A percentile compares a stretch with the other conserved stretches of the same genome.
Conservation (phyloP, 1,284 basidiomycete genomes). For the Cryptococcus sp. region DNA sequence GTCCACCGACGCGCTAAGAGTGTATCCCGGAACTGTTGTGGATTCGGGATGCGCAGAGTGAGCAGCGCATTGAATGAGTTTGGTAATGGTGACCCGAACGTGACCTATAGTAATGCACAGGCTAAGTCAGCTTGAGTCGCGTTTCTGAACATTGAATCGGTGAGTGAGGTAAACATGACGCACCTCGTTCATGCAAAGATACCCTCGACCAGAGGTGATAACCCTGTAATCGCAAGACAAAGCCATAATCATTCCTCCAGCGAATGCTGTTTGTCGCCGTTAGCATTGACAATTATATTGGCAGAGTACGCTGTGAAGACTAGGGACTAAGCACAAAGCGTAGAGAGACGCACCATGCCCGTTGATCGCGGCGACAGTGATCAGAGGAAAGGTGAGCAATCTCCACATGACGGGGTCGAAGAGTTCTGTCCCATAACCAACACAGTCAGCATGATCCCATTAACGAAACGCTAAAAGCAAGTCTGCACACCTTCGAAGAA, state of each 20-base stretch:
- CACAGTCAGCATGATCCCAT: neutral
- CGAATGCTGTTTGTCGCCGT: constrained; percentile 61
- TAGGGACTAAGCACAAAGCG: neutral
- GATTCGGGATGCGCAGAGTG: constrained; percentile 65
- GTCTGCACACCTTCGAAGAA: constrained; percentile 70
- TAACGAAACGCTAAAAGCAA: neutral
- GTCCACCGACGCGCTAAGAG: constrained; percentile 80
- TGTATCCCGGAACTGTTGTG: constrained; percentile 68
- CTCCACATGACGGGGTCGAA: constrained; percentile 48
- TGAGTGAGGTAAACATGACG: too few species aligned
- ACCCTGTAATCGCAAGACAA: constrained; percentile 86
- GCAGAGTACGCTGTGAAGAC: neutral
- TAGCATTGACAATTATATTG: neutral
- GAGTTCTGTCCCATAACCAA: constrained; percentile 37
- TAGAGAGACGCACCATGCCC: constrained; percentile 62
- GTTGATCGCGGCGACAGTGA: constrained; percentile 81
- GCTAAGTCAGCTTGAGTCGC: too few species aligned
- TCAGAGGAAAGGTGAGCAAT: constrained; percentile 54
- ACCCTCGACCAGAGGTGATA: constrained; percentile 79
- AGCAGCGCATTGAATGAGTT: constrained; percentile 69
- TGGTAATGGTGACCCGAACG: constrained; percentile 79
- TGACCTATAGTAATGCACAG: constrained; percentile 60
- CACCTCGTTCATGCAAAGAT: constrained; percentile 93
- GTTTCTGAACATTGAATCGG: too few species aligned
- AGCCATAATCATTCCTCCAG: constrained; percentile 77